Evolutionary conservation across 768 basidiomycete species (phyloP).

Genomic region (Hypholoma fasciculare): DNA sequence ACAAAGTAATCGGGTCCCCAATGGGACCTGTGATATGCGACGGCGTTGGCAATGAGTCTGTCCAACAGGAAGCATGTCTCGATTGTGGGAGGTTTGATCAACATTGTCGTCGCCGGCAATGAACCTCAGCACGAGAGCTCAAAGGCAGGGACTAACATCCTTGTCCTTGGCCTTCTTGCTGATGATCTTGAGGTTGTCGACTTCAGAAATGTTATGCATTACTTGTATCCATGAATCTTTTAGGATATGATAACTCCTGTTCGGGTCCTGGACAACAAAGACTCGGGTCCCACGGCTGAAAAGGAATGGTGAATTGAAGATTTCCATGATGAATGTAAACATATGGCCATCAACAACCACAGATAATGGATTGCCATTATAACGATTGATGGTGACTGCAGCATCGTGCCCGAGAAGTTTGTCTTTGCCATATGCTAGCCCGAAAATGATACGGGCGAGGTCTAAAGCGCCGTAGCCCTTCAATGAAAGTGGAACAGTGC

Average conservation of each 20-base stretch:
- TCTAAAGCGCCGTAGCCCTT: not conserved
- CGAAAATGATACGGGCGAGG: not conserved
- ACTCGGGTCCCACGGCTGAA: constrained; percentile 4
- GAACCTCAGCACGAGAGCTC: not conserved
- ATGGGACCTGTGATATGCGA: not conserved
- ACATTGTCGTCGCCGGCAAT: not conserved
- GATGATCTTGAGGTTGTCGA: constrained; percentile 1
- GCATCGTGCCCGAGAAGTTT: not conserved
- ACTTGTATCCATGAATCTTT: constrained; percentile 7
- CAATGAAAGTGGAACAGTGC: not conserved
- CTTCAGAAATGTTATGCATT: not conserved
- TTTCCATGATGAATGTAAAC: constrained; percentile 1
- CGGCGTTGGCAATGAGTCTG: not conserved
- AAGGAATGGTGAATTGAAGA: not conserved
- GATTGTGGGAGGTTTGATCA: not conserved
- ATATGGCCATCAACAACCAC: not conserved
- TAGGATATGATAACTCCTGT: not conserved
- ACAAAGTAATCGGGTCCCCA: not conserved
- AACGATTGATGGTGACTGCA: not conserved
- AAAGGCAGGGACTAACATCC: not conserved
- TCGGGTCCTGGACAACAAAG: not conserved
- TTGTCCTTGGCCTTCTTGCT: not conserved
- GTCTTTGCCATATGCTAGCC: not conserved
- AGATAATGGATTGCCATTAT: not conserved
- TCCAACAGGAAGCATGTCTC: not conserved